phyloP scores from a whole-genome alignment of 306 rosid species.

The Cicer judaicum region DNA sequence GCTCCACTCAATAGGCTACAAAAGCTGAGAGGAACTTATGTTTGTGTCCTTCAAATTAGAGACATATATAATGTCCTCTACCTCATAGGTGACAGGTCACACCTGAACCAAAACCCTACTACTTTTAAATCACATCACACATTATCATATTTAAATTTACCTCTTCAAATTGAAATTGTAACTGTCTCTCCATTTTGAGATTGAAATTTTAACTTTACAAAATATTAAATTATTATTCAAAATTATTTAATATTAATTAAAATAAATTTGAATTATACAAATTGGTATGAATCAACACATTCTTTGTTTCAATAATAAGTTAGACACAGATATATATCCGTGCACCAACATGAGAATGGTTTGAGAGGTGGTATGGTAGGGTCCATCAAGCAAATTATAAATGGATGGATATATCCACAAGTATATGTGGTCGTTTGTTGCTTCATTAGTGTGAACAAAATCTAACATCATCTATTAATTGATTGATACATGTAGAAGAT shows the following conservation, averaged over 20 bases:
- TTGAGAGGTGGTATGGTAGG: conserved; percentile 47
- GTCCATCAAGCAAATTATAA: conserved; percentile 44
- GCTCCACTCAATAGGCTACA: conserved; percentile 58
- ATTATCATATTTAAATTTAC: conserved; percentile 46
- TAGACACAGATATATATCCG: background rate
- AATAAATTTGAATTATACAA: no score
- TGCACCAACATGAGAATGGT: conserved; percentile 2
- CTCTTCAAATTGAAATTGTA: background rate
- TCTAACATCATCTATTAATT: conserved; percentile 62
- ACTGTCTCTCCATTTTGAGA: no score
- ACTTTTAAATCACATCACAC: conserved; percentile 54
- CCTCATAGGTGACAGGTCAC: conserved; percentile 36
- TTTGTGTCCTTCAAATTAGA: conserved; percentile 51
- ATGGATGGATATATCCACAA: conserved; percentile 32
- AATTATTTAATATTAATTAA: no score
- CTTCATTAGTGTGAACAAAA: conserved; percentile 70
- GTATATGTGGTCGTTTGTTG: conserved; percentile 43
- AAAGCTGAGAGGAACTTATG: conserved; percentile 50
- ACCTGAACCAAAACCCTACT: conserved; percentile 49
- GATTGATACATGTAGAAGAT: conserved; percentile 24
- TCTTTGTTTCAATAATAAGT: background rate
- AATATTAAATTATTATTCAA: no score
- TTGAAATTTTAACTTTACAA: no score
- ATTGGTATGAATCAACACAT: no score
- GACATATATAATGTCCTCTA: conserved; percentile 50